A percentile compares a stretch with the other conserved stretches of the same genome.
Conservation (phyloP, 139 green algal genomes). For the Desmodesmus armatus region DNA sequence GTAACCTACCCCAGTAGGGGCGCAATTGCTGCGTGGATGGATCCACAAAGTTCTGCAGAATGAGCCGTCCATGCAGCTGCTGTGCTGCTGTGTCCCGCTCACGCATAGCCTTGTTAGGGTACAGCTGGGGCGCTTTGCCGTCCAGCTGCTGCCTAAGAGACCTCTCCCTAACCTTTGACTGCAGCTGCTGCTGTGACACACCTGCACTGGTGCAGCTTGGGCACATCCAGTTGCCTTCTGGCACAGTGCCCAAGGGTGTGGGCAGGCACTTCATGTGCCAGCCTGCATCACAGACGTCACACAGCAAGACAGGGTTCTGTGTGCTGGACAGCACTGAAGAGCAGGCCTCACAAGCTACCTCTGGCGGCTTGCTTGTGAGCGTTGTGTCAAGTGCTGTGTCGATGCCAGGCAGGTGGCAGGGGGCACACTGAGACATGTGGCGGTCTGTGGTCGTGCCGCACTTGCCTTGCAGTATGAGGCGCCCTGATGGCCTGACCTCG, state of each 20-base stretch:
- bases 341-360: neutral
- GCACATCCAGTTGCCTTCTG: neutral
- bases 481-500: neutral
- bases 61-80: neutral
- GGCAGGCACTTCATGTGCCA: constrained; percentile 8
- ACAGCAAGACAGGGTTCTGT: neutral
- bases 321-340: neutral
- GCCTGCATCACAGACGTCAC: neutral
- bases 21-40: neutral
- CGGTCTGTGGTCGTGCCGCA: neutral
- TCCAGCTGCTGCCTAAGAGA: neutral
- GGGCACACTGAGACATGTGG: constrained; percentile 11
- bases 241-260: neutral
- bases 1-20: neutral
- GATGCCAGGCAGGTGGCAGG: constrained; percentile 8
- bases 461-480: neutral
- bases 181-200: neutral
- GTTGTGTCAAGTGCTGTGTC: neutral
- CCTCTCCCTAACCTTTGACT: neutral
- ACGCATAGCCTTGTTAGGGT: neutral
- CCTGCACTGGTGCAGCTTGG: neutral
- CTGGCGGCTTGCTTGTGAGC: neutral
- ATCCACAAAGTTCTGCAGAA: neutral
- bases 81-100: neutral
- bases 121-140: neutral